Conservation (phyloP, 352 stramenopile genomes). For the Pilasporangium apinafurcum region DNA sequence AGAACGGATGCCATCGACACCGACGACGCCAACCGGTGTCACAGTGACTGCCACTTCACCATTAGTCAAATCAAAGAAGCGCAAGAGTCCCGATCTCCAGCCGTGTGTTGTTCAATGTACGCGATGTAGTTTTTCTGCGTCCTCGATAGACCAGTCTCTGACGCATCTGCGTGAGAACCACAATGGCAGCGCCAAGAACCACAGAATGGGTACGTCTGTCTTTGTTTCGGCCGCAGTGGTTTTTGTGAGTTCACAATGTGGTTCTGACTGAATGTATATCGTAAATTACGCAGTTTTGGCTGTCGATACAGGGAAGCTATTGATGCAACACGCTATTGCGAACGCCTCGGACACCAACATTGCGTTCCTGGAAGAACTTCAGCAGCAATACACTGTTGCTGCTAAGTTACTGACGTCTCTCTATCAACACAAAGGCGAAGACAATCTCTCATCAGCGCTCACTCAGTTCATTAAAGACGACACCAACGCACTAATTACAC, state of each 20-base stretch:
- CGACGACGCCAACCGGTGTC: no score
- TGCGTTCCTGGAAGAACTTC: slow-evolving; percentile 40
- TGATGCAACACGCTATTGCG: slow-evolving; percentile 44
- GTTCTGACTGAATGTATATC: no score
- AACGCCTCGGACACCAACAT: slow-evolving; percentile 41
- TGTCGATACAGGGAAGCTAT: slow-evolving; percentile 14
- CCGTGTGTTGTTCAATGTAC: slow-evolving; percentile 16
- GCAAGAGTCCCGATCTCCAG: slow-evolving; percentile 23
- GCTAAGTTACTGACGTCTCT: slow-evolving; percentile 30
- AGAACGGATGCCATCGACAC: no score
- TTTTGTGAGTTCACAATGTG: no score
- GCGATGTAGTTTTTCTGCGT: slow-evolving; percentile 34
- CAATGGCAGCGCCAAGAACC: slow-evolving; percentile 2
- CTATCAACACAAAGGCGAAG: slow-evolving; percentile 27
- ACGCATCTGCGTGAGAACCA: slow-evolving; percentile 42
- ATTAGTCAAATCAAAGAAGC: slow-evolving; percentile 33
- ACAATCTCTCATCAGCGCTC: slow-evolving; percentile 26
- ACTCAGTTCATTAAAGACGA: slow-evolving; percentile 30
- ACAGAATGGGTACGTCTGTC: slow-evolving; percentile 42
- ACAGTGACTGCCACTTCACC: background rate
- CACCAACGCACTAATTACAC: slow-evolving; percentile 23
- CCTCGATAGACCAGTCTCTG: slow-evolving; percentile 40
- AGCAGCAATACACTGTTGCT: slow-evolving; percentile 32
- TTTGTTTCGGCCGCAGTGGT: no score
- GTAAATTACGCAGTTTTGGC: background rate